phyloP scores from a whole-genome alignment of 345 rosid species.

The Kernera saxatilis region DNA sequence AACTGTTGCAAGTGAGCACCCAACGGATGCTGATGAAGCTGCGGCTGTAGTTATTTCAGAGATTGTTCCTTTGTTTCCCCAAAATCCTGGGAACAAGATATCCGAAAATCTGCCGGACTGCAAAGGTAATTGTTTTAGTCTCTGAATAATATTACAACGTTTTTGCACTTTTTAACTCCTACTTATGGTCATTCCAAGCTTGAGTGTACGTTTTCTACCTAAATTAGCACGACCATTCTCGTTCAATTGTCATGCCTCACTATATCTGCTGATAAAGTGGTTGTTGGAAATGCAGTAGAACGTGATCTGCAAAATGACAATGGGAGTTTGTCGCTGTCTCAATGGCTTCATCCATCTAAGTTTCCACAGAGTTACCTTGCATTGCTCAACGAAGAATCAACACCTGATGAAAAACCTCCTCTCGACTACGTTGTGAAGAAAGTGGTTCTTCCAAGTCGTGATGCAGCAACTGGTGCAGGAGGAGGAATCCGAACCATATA shows the following conservation, averaged over 20 bases:
- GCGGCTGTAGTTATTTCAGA: slow-evolving; percentile 66
- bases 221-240: not conserved
- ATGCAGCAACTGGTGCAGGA: not conserved
- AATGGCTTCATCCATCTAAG: slow-evolving; percentile 29
- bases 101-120: not conserved
- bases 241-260: not conserved
- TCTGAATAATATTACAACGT: not conserved
- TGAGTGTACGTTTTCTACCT: not conserved
- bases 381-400: slow-evolving; percentile 20
- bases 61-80: slow-evolving; percentile 51
- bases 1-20: slow-evolving; percentile 84
- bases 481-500: not conserved
- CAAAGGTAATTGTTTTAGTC: slow-evolving; percentile 33
- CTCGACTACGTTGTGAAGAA: not conserved
- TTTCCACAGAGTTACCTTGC: slow-evolving; percentile 24
- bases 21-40: slow-evolving; percentile 60
- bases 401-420: slow-evolving; percentile 3
- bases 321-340: slow-evolving; percentile 13
- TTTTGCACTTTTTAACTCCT: not conserved
- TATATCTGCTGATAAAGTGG: not conserved
- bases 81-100: slow-evolving; percentile 1
- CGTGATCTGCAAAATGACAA: slow-evolving; percentile 21
- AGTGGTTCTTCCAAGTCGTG: not conserved
- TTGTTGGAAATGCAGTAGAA: slow-evolving; percentile 32
- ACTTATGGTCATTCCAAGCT: not conserved